Evolutionary conservation across 352 stramenopile species (phyloP), one percentile per base, ranked within the genome.

Genomic region (Phytophthora europaea): DNA sequence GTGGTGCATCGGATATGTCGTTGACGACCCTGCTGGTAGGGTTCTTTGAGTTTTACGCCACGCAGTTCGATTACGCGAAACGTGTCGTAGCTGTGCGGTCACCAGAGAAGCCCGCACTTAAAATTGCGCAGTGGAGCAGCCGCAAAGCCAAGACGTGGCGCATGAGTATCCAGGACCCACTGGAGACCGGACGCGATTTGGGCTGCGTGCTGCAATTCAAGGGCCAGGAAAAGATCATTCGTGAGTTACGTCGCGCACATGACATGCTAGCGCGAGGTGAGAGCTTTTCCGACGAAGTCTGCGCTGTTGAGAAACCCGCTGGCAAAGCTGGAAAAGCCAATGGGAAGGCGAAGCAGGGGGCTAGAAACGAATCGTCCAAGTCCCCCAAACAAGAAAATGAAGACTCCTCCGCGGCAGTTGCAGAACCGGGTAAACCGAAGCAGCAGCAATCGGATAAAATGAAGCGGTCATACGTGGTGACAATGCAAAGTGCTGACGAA

Each of bases 11-110:
- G 22, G 40, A 64, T 26, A 22, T 68, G n/a, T 84, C 76, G 12
- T 65, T 98, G 12, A 85, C 85, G 12, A 87, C 93, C 48, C 73
- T 99, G 2, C 79, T 99, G 38, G 75, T 92, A 15, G 90, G 88
- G 1, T 99, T 99, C 80, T 99, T 99, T 75, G 80, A 88, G 33
- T 99, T 99, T 75, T 99, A 98, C 82, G 90, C 94, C 3, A 97
- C 90, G n/a, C 78, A 98, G 43, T 99, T 99, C 69, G 97, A 99
- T 77, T 99, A 98, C 80, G 91, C 94, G 22, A 80, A 92, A n/a
- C 67, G 90, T 63, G 96, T 99, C 3, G 88, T 99, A 22, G 97
- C 88, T 16, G 83, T 99, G n/a, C 90, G 97, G 26, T 55, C 76
- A 4, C 86, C 88, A 3, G 73, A 82, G 70, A 81, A 60, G 6